These are phyloP conservation scores for Nannochloropsis granulata DNA, from an alignment of 108 stramenopile genomes.

Conservation along the genomic window DNA sequence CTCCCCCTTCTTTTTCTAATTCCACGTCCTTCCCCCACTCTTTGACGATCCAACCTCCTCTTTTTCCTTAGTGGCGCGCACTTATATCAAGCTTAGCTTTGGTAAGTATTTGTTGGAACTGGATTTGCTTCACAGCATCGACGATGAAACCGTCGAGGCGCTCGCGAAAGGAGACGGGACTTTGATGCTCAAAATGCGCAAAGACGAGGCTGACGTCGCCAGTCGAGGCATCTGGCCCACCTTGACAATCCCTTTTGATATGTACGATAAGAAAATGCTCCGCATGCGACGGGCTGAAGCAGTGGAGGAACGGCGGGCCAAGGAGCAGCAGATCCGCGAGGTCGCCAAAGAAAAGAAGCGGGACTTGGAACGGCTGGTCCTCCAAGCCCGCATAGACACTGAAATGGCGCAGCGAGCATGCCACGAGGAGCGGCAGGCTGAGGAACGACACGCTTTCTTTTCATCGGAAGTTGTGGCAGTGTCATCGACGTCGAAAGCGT, in stretches of 20 bases:
- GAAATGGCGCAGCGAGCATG: not conserved
- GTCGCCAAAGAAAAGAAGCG: not conserved
- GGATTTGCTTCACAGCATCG: not conserved
- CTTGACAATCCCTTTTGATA: not conserved
- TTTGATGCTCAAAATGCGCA: not conserved
- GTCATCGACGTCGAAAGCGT: not conserved
- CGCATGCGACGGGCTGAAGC: not conserved
- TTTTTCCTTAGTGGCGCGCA: not conserved
- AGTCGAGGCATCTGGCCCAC: not conserved
- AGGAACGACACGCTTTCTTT: not conserved
- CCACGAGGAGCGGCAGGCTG: not conserved
- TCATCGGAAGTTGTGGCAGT: not conserved
- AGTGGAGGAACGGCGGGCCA: not conserved
- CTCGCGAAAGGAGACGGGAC: not conserved
- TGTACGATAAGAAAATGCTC: not conserved
- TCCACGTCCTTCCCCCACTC: not conserved
- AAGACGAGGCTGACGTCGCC: not conserved
- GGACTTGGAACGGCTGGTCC: not conserved
- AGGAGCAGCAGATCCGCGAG: not conserved
- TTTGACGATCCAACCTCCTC: not conserved
- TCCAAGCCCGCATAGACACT: not conserved
- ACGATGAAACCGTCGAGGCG: not conserved
- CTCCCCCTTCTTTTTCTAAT: not conserved
- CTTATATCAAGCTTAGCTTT: not conserved
- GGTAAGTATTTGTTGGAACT: not conserved